phyloP scores from a whole-genome alignment of 2,329 filamentous ascomycete genomes.

The Cercospora sesami region DNA sequence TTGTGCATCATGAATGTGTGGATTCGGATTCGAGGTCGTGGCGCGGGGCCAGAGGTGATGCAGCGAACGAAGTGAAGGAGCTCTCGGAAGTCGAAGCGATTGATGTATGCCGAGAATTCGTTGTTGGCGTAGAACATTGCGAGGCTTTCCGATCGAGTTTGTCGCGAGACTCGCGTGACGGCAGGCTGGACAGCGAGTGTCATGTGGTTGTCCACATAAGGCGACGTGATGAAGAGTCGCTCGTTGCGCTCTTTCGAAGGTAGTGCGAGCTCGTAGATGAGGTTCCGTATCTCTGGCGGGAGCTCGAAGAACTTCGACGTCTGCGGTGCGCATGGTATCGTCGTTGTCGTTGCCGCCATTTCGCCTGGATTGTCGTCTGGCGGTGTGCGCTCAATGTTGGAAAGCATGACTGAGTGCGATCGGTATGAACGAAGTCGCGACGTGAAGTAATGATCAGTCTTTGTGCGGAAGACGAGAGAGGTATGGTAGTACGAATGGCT shows the following conservation, averaged over 20 bases:
- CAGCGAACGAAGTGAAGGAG: slow-evolving; percentile 13
- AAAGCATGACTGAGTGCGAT: neutral
- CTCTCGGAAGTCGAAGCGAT: slow-evolving; percentile 10
- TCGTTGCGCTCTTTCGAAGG: neutral
- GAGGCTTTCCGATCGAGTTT: slow-evolving; percentile 20
- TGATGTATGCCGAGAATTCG: slow-evolving; percentile 22
- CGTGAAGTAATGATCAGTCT: slow-evolving; percentile 1
- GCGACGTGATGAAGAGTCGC: slow-evolving; percentile 1
- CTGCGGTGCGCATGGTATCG: slow-evolving; percentile 8
- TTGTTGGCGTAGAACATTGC: slow-evolving; percentile 26
- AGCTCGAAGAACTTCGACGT: slow-evolving; percentile 14
- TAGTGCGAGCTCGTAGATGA: slow-evolving; percentile 24
- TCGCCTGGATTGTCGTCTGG: neutral
- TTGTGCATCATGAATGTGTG: slow-evolving; percentile 9
- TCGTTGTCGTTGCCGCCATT: neutral
- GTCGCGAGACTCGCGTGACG: slow-evolving; percentile 17
- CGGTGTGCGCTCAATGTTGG: neutral
- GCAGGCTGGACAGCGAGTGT: slow-evolving; percentile 19
- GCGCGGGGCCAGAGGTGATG: slow-evolving; percentile 4
- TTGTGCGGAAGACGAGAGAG: neutral
- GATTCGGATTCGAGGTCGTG: slow-evolving; percentile 1
- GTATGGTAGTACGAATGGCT: neutral
- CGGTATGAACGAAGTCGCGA: neutral
- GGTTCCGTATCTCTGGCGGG: slow-evolving; percentile 26
- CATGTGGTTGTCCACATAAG: neutral